Conservation (phyloP, 768 basidiomycete genomes). For the Basidioascus undulatus region DNA sequence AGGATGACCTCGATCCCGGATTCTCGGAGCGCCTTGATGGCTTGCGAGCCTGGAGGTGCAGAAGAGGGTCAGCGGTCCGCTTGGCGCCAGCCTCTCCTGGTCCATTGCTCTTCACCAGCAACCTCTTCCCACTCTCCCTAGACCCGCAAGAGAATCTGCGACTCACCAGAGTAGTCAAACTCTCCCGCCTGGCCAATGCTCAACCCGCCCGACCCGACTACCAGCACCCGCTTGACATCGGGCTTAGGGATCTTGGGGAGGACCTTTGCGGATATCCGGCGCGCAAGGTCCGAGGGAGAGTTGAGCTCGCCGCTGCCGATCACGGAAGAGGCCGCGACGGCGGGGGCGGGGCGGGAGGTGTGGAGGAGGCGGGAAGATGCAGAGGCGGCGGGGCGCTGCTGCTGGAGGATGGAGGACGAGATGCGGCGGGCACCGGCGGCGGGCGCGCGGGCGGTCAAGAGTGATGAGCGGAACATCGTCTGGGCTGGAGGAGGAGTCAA, state of each 20-base stretch:
- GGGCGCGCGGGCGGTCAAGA: too few relatives aligned
- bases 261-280: slow-evolving; percentile 78
- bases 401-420: too few relatives aligned
- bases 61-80: neutral
- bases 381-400: too few relatives aligned
- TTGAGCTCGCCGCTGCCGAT: slow-evolving; percentile 29
- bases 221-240: slow-evolving; percentile 79
- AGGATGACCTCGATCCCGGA: slow-evolving; percentile 83
- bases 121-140: too few relatives aligned
- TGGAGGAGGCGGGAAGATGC: too few relatives aligned
- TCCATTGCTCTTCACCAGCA: too few relatives aligned
- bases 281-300: slow-evolving; percentile 82
- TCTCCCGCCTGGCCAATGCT: slow-evolving; percentile 97
- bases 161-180: slow-evolving; percentile 77
- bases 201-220: slow-evolving; percentile 87
- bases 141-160: too few relatives aligned
- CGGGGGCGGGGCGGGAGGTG: too few relatives aligned
- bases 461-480: too few relatives aligned
- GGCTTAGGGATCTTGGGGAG: slow-evolving; percentile 75
- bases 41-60: slow-evolving; percentile 81
- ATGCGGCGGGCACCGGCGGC: too few relatives aligned
- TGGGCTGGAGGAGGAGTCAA: too few relatives aligned
- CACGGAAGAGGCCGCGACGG: slow-evolving; percentile 21
- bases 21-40: slow-evolving; percentile 88
- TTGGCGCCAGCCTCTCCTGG: too few relatives aligned